Evolutionary conservation across 805 yeast species (phyloP).

Genomic region (Candida chauliodis): DNA sequence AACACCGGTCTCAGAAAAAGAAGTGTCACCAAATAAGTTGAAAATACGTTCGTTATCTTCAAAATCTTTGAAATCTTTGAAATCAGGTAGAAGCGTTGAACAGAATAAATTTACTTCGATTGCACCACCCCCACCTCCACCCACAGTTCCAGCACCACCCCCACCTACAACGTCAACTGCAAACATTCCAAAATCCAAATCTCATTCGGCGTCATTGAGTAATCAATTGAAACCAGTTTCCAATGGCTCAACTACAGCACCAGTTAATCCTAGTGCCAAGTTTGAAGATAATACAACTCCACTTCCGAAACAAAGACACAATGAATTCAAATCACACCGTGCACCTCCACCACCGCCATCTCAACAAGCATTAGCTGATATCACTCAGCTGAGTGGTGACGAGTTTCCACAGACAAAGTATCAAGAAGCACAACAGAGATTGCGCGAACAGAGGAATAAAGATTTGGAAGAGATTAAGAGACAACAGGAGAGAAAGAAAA

Average conservation of each 20-base stretch:
- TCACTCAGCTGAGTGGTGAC: conserved; percentile 9
- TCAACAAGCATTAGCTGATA: conserved; percentile 17
- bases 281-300: conserved; percentile 16
- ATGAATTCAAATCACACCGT: conserved; percentile 31
- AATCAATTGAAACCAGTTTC: conserved; percentile 18
- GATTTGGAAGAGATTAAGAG: conserved; percentile 6
- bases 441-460: conserved; percentile 7
- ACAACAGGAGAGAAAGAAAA: conserved; percentile 12
- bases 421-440: conserved; percentile 10
- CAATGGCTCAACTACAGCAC: conserved; percentile 35
- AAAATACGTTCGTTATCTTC: conserved; percentile 32
- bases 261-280: conserved; percentile 26
- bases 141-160: conserved; percentile 30
- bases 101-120: conserved; percentile 12
- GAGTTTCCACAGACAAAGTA: conserved; percentile 4
- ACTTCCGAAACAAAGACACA: conserved; percentile 17
- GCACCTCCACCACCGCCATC: conserved; percentile 44
- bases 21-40: conserved; percentile 7
- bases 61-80: conserved; percentile 32
- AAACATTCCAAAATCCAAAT: conserved; percentile 36
- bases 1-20: conserved; percentile 12
- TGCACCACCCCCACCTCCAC: conserved; percentile 18
- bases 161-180: conserved; percentile 31
- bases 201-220: conserved; percentile 37
- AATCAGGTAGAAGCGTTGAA: conserved; percentile 22